Percentiles rank a stretch among this genome's conserved stretches.
phyloP scores from a whole-genome alignment of 1,139 yeast species.

The Maudiozyma humilis region DNA sequence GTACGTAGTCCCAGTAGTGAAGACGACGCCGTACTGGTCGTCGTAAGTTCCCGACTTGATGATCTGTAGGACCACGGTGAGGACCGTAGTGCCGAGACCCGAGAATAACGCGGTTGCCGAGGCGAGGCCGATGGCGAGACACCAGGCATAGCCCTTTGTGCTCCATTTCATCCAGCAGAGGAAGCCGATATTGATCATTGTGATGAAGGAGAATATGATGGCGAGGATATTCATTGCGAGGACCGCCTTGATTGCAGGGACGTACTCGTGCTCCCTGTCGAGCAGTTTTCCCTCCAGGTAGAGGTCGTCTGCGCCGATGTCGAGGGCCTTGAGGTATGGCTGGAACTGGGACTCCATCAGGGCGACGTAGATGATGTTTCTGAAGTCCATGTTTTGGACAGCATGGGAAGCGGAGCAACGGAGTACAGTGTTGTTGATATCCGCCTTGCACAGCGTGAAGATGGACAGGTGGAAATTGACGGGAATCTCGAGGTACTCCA shows the following conservation, averaged over 20 bases:
- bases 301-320: slow-evolving; percentile 23
- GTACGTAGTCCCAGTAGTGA: slow-evolving; percentile 18
- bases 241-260: slow-evolving; percentile 25
- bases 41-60: slow-evolving; percentile 25
- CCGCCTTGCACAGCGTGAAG: slow-evolving; percentile 26
- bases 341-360: slow-evolving; percentile 24
- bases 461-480: slow-evolving; percentile 26
- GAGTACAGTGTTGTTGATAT: slow-evolving; percentile 18
- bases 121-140: slow-evolving; percentile 5
- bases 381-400: slow-evolving; percentile 24
- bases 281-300: slow-evolving; percentile 26
- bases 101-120: slow-evolving; percentile 12
- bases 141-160: slow-evolving; percentile 8
- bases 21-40: slow-evolving; percentile 24
- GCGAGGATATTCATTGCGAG: slow-evolving; percentile 23
- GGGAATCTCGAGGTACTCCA: slow-evolving; percentile 24
- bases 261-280: slow-evolving; percentile 25
- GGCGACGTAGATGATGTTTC: slow-evolving; percentile 26
- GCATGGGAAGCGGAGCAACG: slow-evolving; percentile 26
- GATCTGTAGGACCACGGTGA: slow-evolving; percentile 19
- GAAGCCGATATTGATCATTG: slow-evolving; percentile 10
- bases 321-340: slow-evolving; percentile 28
- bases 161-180: slow-evolving; percentile 7
- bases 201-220: slow-evolving; percentile 16
- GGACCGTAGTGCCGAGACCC: slow-evolving; percentile 17